Percentiles rank a stretch among this genome's conserved stretches.
Conservation (phyloP, 73 alveolate species). For the Stentor coeruleus region DNA sequence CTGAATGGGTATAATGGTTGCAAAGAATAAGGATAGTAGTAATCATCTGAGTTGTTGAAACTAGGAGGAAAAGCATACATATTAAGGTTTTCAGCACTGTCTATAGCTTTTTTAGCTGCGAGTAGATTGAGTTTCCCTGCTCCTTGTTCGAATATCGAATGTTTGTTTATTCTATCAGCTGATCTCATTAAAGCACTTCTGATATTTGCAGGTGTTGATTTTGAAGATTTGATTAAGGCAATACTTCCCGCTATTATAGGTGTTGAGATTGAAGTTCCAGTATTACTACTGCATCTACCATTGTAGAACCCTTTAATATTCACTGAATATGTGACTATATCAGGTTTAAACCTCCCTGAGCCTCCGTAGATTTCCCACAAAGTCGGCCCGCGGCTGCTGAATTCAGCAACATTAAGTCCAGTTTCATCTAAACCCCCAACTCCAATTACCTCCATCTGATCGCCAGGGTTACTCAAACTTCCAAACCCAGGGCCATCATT, state of each 20-base stretch:
- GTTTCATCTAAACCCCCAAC: conserved; percentile 53
- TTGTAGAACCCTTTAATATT: conserved; percentile 13
- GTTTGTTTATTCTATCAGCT: conserved; percentile 28
- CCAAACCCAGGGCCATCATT: conserved; percentile 66
- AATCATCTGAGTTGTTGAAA: conserved; percentile 9
- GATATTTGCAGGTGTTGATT: conserved; percentile 41
- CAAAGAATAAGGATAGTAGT: conserved; percentile 16
- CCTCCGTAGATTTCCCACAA: conserved; percentile 48
- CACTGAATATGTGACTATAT: conserved; percentile 45
- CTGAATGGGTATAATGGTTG: background rate
- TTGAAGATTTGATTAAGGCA: conserved; percentile 28
- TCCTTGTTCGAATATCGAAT: conserved; percentile 50
- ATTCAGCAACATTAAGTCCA: conserved; percentile 39
- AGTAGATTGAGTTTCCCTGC: conserved; percentile 44
- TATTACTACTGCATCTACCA: conserved; percentile 31
- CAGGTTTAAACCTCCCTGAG: conserved; percentile 56
- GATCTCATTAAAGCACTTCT: conserved; percentile 36
- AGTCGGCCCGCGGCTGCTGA: conserved; percentile 65
- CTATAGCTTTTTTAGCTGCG: conserved; percentile 5
- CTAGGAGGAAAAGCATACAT: background rate
- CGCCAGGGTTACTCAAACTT: conserved; percentile 61
- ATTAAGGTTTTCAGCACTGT: background rate
- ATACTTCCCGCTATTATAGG: conserved; percentile 49
- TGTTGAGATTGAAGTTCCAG: conserved; percentile 60
- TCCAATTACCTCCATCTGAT: conserved; percentile 53